A percentile compares a stretch with the other conserved stretches of the same genome.
These are phyloP conservation scores for Phytophthora sp. DNA, from an alignment of 352 stramenopile species.

Conservation along the genomic window DNA sequence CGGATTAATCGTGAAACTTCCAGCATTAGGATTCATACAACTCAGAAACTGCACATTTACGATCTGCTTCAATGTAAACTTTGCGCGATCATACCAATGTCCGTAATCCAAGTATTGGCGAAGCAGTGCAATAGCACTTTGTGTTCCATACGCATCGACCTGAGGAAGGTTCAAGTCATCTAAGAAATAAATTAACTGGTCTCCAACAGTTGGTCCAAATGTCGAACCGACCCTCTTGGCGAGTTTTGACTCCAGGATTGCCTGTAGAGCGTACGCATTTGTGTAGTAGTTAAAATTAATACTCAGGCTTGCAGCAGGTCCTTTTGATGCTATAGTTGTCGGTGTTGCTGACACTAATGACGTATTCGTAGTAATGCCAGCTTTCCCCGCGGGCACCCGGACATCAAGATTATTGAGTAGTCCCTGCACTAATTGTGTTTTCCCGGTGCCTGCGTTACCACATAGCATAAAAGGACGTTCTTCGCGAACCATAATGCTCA, in stretches of 20 bases:
- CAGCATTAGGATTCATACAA: constrained; percentile 96
- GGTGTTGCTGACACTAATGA: constrained; percentile 28
- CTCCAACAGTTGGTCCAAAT: constrained; percentile 79
- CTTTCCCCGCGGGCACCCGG: constrained; percentile 29
- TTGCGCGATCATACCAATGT: constrained; percentile 94
- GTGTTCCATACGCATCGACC: constrained; percentile 94
- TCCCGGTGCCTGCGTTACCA: constrained; percentile 92
- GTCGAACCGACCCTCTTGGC: constrained; percentile 89
- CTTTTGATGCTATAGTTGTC: constrained; percentile 25
- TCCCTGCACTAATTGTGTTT: constrained; percentile 93
- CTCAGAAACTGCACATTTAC: constrained; percentile 94
- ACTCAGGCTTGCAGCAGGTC: constrained; percentile 59
- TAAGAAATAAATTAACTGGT: constrained; percentile 95
- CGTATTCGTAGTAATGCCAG: constrained; percentile 4
- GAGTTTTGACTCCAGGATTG: constrained; percentile 88
- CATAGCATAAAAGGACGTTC: constrained; percentile 94
- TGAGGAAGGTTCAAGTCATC: constrained; percentile 97
- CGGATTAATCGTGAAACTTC: constrained; percentile 93
- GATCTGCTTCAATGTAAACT: constrained; percentile 94
- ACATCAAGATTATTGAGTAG: constrained; percentile 64
- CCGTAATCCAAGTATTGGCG: constrained; percentile 95
- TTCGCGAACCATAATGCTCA: constrained; percentile 93
- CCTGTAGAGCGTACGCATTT: constrained; percentile 68
- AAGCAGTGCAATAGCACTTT: constrained; percentile 93
- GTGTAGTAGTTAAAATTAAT: constrained; percentile 91